phyloP scores from a whole-genome alignment of 2,329 filamentous ascomycete species.

The Fusarium camptoceras region DNA sequence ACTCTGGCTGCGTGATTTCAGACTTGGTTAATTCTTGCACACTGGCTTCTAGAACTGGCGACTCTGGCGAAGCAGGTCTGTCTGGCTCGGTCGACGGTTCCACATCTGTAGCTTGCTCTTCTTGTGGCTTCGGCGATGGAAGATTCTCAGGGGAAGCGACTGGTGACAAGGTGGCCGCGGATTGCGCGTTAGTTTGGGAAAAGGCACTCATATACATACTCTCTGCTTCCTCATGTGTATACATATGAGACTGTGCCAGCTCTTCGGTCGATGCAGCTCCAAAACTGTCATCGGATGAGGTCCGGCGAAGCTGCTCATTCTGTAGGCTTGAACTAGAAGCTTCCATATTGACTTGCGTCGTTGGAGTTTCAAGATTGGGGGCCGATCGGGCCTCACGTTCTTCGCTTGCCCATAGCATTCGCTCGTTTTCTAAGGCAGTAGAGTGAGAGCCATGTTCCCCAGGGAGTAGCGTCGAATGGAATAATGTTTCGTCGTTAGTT shows the following conservation, averaged over 20 bases:
- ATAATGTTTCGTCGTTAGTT: constrained; percentile 45
- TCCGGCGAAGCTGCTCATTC: constrained; percentile 23
- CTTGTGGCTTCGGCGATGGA: neutral
- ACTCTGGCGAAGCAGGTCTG: neutral
- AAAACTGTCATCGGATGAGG: constrained; percentile 32
- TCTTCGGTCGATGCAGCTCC: constrained; percentile 56
- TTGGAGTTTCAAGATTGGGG: constrained; percentile 34
- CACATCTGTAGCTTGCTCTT: neutral
- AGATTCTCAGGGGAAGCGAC: constrained; percentile 19
- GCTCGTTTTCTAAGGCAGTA: constrained; percentile 31
- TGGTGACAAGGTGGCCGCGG: constrained; percentile 4
- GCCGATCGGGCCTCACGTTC: constrained; percentile 38
- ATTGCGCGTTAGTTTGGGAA: constrained; percentile 58
- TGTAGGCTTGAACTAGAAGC: constrained; percentile 11
- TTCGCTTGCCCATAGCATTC: constrained; percentile 36
- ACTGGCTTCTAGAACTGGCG: constrained; percentile 4
- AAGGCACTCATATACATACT: constrained; percentile 89
- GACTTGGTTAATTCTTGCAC: neutral
- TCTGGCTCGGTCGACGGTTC: constrained; percentile 2
- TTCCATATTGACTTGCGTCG: constrained; percentile 31
- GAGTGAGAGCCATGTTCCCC: constrained; percentile 33
- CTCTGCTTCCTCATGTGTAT: constrained; percentile 82
- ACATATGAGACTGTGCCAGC: constrained; percentile 74
- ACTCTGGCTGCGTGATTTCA: neutral
- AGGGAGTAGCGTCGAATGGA: constrained; percentile 46